phyloP scores from a whole-genome alignment of 257 asterid genomes.

The Plantago elongata region DNA sequence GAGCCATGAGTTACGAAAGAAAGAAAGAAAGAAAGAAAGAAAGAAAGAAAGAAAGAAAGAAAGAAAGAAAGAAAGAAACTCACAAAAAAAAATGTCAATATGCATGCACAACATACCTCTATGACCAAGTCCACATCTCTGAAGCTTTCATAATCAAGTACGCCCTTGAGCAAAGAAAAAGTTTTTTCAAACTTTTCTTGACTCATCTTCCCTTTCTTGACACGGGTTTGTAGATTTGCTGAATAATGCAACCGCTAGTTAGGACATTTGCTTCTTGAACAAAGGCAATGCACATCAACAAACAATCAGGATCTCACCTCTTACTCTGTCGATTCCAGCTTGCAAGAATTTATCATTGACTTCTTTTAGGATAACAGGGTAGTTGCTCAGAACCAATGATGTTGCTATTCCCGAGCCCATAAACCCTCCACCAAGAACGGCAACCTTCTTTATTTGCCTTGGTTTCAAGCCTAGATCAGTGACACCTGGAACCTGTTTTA shows the following conservation, averaged over 20 bases:
- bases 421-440: constrained; percentile 89
- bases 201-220: constrained; percentile 83
- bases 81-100: background rate
- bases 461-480: constrained; percentile 78
- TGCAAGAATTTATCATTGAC: constrained; percentile 80
- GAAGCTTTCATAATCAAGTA: constrained; percentile 82
- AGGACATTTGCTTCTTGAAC: background rate
- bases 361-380: constrained; percentile 78
- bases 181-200: constrained; percentile 68
- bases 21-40: background rate
- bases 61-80: background rate
- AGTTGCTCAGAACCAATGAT: constrained; percentile 63
- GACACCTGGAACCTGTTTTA: constrained; percentile 78
- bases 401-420: constrained; percentile 99
- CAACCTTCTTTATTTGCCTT: constrained; percentile 72
- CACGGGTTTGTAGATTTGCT: constrained; percentile 80
- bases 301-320: constrained; percentile 41
- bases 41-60: background rate
- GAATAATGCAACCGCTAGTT: constrained; percentile 13
- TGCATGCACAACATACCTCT: constrained; percentile 52
- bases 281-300: background rate
- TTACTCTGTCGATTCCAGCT: constrained; percentile 71
- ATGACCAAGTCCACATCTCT: constrained; percentile 89
- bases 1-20: background rate
- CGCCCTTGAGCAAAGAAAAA: constrained; percentile 66